Base-by-base conservation (phyloP, 192 early-diverging fungal species). In the Coemansia sp. region DNA sequence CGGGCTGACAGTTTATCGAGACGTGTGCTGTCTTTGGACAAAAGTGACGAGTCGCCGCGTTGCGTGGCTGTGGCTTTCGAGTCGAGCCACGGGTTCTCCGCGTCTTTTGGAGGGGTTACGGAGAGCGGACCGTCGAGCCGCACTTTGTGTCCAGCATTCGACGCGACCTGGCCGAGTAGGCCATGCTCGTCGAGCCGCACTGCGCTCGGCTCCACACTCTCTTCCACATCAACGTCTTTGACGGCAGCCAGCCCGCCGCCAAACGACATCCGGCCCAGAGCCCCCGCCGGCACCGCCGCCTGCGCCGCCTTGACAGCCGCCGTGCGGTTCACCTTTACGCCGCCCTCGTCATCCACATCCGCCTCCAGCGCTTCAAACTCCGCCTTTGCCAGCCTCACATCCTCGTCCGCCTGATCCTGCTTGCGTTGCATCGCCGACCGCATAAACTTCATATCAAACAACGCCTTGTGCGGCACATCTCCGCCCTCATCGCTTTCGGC, bases 361-460 rank as follows among this genome's bases (percentile, higher is more conserved):
- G 76, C 76, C 21, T 74, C 64, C 2, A 79, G 59, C 10, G 57
- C 23, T 58, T 63, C 76, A 40, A 79, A 67, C 71, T 79, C 76
- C 9, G 64, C 68, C 47, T 54, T 68, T 56, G 68, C 49, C 61
- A 67, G 42, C 64, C 64, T 58, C 2, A 71, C 76, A 31, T 79
- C 76, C 26, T 59, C 71, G 54, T 77, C 68, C 1, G 79, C 76
- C 28, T 77, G 66, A 17, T 84, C 66, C 58, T 78, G 70, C 55
- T 87, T 70, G 54, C 84, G 74, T 67, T 90, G 82, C 40, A 83
- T 82, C 17, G 87, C 89, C 55, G 89, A 85, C 77, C 92, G 91
- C 97, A 99, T 99, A 68, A 99, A 99, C 82, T 98, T 98, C 96
- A 99, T 98, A 5, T 83, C 87, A 66, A 95, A 91, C 18, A 99